Percentiles rank a stretch among this genome's conserved stretches.
Conservation (phyloP, 768 basidiomycete genomes). For the Suillus weaverae region DNA sequence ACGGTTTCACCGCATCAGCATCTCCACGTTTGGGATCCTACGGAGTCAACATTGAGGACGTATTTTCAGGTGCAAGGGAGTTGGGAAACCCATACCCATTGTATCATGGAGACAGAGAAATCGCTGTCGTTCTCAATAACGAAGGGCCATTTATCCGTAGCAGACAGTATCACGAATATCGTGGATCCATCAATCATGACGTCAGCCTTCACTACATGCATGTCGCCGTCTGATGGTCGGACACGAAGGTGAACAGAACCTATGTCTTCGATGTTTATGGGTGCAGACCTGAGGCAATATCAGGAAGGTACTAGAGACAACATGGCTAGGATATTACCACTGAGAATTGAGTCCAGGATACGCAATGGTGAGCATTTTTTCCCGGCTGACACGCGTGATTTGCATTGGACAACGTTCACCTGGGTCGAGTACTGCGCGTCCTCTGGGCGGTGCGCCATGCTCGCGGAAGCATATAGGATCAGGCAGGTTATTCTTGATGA, state of each 20-base stretch:
- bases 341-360: constrained; percentile 81
- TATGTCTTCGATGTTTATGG: constrained; percentile 90
- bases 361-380: constrained; percentile 81
- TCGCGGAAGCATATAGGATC: constrained; percentile 80
- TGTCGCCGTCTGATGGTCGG: constrained; percentile 32
- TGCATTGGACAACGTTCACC: constrained; percentile 71
- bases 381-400: constrained; percentile 61
- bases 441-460: constrained; percentile 69
- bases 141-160: constrained; percentile 82
- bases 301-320: constrained; percentile 4
- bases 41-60: background rate
- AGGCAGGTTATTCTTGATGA: constrained; percentile 78
- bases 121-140: constrained; percentile 88
- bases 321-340: constrained; percentile 55
- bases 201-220: constrained; percentile 70
- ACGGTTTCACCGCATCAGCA: constrained; percentile 36
- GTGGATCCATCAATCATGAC: constrained; percentile 82
- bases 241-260: constrained; percentile 79
- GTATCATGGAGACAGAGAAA: constrained; percentile 62
- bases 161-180: constrained; percentile 78
- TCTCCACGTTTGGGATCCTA: constrained; percentile 48
- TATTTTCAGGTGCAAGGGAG: background rate
- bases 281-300: constrained; percentile 69
- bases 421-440: constrained; percentile 59
- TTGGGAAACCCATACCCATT: constrained; percentile 52